Evolutionary conservation across 768 basidiomycete genomes (phyloP), one percentile per base, ranked within the genome.

Genomic region (Trametopsis cervina): DNA sequence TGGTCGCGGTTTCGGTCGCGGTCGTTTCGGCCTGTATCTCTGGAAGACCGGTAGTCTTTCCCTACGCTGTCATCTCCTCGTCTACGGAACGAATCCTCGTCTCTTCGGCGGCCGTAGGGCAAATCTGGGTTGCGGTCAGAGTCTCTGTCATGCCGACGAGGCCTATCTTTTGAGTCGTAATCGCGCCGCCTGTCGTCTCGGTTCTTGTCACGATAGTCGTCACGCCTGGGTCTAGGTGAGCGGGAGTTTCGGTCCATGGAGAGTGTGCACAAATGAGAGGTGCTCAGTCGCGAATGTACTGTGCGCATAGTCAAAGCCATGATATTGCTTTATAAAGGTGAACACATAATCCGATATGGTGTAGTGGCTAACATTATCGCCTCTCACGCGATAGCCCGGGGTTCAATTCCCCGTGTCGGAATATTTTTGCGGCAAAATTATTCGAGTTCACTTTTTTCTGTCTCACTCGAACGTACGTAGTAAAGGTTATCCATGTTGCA

Each of bases 1-100:
- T n/a, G 18, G 29, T 44, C 25, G 6, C 27, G n/a, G 20, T 40
- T 40, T n/a, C 35, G 5, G 11, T 18, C n/a, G 4, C 27, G n/a
- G 17, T 43, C 42, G 20, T 36, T 13, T 13, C 41, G 23, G 5
- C 37, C 25, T 44, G 15, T 4, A 15, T 42, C 47, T 42, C 36
- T 47, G 46, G 29, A 17, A 15, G 23, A 22, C 23, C 42, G 46
- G 4, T 49, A 37, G 44, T 44, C 50, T 41, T 20, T 23, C n/a
- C 40, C 24, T 27, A 7, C 15, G 7, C 39, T 15, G 22, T 41
- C 40, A n/a, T 27, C 39, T 15, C 40, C 26, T 29, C 18, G 12
- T 27, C 21, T n/a, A n/a, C n/a, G n/a, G n/a, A n/a, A n/a, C n/a
- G n/a, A n/a, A n/a, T n/a, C n/a, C n/a, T n/a, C n/a, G n/a, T n/a